Base-by-base conservation (phyloP, 768 basidiomycete genomes). In the Kwoniella mangroviensis region DNA sequence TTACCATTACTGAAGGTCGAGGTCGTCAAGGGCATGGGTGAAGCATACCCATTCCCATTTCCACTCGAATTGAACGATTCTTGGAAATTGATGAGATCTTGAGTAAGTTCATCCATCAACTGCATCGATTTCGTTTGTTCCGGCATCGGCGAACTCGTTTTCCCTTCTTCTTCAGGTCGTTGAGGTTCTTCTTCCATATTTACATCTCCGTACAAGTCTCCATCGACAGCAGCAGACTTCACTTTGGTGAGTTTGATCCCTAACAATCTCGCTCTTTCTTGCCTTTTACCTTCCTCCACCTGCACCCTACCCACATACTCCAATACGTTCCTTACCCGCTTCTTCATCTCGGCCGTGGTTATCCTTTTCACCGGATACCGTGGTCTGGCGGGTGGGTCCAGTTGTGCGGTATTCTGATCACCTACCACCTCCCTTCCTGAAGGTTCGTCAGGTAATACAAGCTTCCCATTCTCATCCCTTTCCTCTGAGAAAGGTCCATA, bases 311-410 rank as follows among this genome's bases (percentile, higher is more conserved):
- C 92, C n/a, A 97, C 93, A 89, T 92, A 98, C 78, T 97, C 95
- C 21, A 96, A 89, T 58, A 98, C 86, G 53, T 90, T 88, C 43
- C 92, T 87, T 24, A 96, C 92, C 26, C 96, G 89, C 84, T 97
- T 97, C 83, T 93, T 92, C 93, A 98, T 96, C 82, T 98, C 96
- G 21, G 90, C 91, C n/a, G 96, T 90, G 75, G 94, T 97, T 88
- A 90, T 94, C 62, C 96, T 88, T 84, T 95, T 94, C 73, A 89
- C 89, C 1, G 95, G 96, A 91, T 93, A 98, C 77, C 92, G 91
- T 67, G 97, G 90, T 82, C 92, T 91, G 15, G 83, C 81, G 0
- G 84, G 82, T 15, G 80, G 79, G 57, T 86, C 85, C 11, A 78
- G 70, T 58, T 79, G 79, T 7, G 72, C 71, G 3, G 68, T 71